Evolutionary conservation across 2,329 filamentous ascomycete genomes (phyloP).

Genomic region (Didymella arachidicola): DNA sequence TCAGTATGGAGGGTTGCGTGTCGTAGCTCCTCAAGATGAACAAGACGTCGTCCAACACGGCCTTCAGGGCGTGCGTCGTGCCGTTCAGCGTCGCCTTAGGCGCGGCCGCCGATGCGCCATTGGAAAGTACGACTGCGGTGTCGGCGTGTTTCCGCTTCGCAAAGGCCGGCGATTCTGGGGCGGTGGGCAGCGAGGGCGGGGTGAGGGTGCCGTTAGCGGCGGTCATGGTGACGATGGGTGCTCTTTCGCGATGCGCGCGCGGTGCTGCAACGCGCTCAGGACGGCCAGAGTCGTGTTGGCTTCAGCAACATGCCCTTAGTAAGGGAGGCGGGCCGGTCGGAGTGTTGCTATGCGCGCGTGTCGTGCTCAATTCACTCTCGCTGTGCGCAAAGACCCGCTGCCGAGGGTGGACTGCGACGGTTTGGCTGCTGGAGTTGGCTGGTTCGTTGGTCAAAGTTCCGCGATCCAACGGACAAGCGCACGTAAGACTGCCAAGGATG

Average conservation of each 20-base stretch:
- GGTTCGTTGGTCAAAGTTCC: conserved; percentile 37
- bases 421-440: conserved; percentile 28
- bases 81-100: conserved; percentile 25
- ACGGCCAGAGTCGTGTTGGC: conserved; percentile 32
- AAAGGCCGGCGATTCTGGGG: conserved; percentile 37
- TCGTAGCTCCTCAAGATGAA: conserved; percentile 55
- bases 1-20: conserved; percentile 56
- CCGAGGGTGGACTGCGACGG: conserved; percentile 23
- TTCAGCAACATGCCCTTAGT: conserved; percentile 14
- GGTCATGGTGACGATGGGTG: conserved; percentile 43
- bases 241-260: conserved; percentile 43
- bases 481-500: conserved; percentile 30
- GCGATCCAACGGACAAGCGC: conserved; percentile 35
- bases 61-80: conserved; percentile 39
- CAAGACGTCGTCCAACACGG: conserved; percentile 52
- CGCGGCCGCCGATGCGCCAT: conserved; percentile 41
- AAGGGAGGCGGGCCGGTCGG: conserved; percentile 5
- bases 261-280: conserved; percentile 48
- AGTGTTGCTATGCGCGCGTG: neutral
- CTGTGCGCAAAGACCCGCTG: conserved; percentile 24
- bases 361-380: conserved; percentile 1
- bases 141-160: conserved; percentile 58
- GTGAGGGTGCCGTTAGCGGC: conserved; percentile 49
- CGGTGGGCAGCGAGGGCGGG: conserved; percentile 41
- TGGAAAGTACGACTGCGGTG: conserved; percentile 37